Conservation (phyloP, 176 grass and related monocot species). For the Carex littledalei region DNA sequence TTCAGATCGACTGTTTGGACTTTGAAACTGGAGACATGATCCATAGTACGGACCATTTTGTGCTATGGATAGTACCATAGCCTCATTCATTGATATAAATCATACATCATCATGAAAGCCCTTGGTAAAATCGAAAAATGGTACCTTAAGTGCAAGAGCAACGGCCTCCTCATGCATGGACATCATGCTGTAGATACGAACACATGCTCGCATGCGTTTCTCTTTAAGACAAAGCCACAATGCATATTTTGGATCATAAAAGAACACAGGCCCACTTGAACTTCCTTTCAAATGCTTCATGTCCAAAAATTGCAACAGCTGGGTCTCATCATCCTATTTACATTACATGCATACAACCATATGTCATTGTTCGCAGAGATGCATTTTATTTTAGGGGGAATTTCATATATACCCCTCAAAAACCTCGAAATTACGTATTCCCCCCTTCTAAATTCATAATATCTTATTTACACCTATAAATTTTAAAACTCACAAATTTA, state of each 20-base stretch:
- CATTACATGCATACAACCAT: too few relatives aligned
- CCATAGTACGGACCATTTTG: too few relatives aligned
- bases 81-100: conserved; percentile 1
- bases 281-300: conserved; percentile 72
- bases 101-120: background rate
- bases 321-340: conserved; percentile 75
- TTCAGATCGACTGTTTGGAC: too few relatives aligned
- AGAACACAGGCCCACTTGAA: conserved; percentile 61
- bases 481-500: too few relatives aligned
- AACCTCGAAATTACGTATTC: too few relatives aligned
- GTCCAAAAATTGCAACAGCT: conserved; percentile 82
- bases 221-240: conserved; percentile 91
- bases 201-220: conserved; percentile 88
- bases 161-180: conserved; percentile 99
- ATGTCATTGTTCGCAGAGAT: too few relatives aligned
- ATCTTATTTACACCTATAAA: too few relatives aligned
- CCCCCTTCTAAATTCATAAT: too few relatives aligned
- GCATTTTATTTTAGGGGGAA: too few relatives aligned
- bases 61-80: too few relatives aligned
- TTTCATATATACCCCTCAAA: too few relatives aligned
- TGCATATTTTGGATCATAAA: conserved; percentile 99
- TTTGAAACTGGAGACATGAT: too few relatives aligned
- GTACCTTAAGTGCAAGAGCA: conserved; percentile 87
- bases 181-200: conserved; percentile 99
- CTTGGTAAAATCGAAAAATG: background rate